Conservation (phyloP, 129 eudicot genomes). For the Artemisia annua region DNA sequence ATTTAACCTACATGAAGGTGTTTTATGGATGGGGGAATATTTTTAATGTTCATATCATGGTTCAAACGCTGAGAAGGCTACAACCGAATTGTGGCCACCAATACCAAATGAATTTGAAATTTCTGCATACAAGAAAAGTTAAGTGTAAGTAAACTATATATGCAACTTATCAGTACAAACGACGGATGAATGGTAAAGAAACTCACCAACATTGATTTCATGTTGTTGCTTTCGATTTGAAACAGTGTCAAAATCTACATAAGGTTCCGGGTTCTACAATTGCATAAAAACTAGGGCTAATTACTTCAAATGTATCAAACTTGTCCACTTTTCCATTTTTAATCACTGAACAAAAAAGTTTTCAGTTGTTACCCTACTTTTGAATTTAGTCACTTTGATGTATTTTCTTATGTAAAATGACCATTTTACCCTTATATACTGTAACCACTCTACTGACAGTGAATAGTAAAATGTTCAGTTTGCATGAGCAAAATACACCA, state of each 20-base stretch:
- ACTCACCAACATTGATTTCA: background rate
- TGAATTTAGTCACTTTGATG: too few species aligned
- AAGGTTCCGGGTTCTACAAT: background rate
- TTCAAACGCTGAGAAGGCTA: background rate
- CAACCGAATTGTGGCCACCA: background rate
- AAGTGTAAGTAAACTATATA: background rate
- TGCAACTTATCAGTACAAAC: background rate
- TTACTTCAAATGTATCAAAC: too few species aligned
- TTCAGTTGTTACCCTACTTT: too few species aligned
- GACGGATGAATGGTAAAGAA: background rate
- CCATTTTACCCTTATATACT: too few species aligned
- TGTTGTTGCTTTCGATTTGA: background rate
- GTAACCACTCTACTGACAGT: too few species aligned
- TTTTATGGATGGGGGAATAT: background rate
- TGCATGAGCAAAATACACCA: too few species aligned
- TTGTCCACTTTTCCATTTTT: too few species aligned
- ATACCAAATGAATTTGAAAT: background rate
- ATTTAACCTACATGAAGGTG: background rate
- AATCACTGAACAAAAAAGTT: too few species aligned
- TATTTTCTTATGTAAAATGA: too few species aligned
- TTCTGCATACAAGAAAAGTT: background rate
- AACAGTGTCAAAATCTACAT: background rate
- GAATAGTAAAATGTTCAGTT: too few species aligned
- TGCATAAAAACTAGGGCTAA: conserved; percentile 17
- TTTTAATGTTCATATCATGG: background rate